Evolutionary conservation across 1,284 basidiomycete genomes (phyloP), one percentile per base, ranked within the genome.

Genomic region (Sanghuangporus sanghuang): DNA sequence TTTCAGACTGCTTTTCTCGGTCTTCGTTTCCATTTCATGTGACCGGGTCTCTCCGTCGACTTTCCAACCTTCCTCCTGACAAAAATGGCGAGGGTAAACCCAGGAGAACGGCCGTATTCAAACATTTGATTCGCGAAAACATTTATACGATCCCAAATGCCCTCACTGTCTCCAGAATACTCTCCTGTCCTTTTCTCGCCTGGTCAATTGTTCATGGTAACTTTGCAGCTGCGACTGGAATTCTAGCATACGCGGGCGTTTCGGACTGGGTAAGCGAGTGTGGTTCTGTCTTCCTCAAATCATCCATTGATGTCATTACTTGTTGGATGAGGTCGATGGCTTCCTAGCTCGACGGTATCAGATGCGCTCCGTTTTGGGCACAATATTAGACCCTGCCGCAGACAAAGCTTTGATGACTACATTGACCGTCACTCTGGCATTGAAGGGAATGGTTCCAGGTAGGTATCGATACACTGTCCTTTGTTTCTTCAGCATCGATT

Each of bases 391-490:
- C 74, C 96, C 96, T 7, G 95, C 96, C 0, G 96, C 97, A 1
- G 96, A 99, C 82, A 99, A 99, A 77, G 82, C 87, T 27, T 79
- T 99, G 53, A 93, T 99, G 89, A 97, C 96, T 0, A 98, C 96
- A 0, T 81, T 99, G 73, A 95, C 94, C 1, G 79, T 96, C 55
- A 91, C 94, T 0, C 78, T 99, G 62, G 86, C 92, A 0, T 85
- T 91, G 79, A 89, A 92, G 68, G 89, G 86, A 8, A 79, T 96
- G 67, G 77, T 99, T 36, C 95, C 96, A n/a, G 69, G 95, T 96
- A 69, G 59, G 81, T 11, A 5, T 2, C 14, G 7, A 48, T 11
- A 8, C 21, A 42, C 14, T 6, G 27, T 55, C 52, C 55, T 40
- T 21, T 40, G 40, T 32, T 61, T 3, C 44, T 67, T 14, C 49